These are phyloP conservation scores for Chionographis japonica DNA, from an alignment of 106 monocot species.

Conservation along the genomic window DNA sequence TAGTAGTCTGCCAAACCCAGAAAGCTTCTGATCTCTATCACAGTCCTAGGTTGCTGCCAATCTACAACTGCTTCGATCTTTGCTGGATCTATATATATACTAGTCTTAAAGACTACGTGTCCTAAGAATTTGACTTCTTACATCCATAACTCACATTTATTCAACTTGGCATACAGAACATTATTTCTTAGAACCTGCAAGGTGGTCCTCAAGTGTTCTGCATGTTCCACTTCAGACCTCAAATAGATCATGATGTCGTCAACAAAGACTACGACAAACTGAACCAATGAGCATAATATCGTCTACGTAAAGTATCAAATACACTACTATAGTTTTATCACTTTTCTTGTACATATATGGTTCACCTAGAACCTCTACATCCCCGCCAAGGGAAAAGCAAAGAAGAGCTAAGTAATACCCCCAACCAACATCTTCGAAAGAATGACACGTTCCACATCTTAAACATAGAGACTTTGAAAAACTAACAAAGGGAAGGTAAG, in stretches of 20 bases:
- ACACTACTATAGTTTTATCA: too few relatives aligned
- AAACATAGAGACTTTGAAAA: too few relatives aligned
- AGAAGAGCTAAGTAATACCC: too few relatives aligned
- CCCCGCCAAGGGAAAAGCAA: too few relatives aligned
- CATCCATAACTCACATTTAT: conserved; percentile 4
- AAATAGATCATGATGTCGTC: conserved; percentile 10
- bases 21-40: background rate
- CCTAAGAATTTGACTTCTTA: background rate
- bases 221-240: background rate
- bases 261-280: conserved; percentile 6
- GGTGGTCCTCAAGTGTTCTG: background rate
- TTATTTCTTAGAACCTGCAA: background rate
- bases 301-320: too few relatives aligned
- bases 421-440: too few relatives aligned
- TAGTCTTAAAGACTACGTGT: background rate
- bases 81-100: background rate
- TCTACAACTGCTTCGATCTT: background rate
- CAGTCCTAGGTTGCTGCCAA: background rate
- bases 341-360: too few relatives aligned
- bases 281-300: too few relatives aligned
- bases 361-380: too few relatives aligned
- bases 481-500: too few relatives aligned
- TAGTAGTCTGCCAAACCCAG: background rate
- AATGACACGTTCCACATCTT: too few relatives aligned
- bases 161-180: background rate